Percentiles rank a stretch among this genome's conserved stretches.
Conservation (phyloP, 2,329 filamentous ascomycete genomes). For the Claviceps spartinae region DNA sequence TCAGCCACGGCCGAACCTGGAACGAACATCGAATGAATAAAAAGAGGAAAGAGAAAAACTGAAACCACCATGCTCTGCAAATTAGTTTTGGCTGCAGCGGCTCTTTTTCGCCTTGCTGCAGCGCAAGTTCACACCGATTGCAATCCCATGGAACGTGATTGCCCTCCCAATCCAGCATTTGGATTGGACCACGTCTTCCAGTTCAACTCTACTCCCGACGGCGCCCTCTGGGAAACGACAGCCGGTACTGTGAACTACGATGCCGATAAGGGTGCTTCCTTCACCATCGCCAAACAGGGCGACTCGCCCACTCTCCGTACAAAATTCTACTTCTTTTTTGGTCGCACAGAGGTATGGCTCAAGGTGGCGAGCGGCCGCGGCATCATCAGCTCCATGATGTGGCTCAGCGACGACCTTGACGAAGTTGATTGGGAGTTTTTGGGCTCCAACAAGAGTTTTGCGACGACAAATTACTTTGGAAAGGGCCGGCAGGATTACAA, state of each 20-base stretch:
- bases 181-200: slow-evolving; percentile 47
- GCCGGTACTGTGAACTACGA: slow-evolving; percentile 52
- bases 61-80: slow-evolving; percentile 7
- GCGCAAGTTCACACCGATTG: slow-evolving; percentile 70
- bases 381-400: slow-evolving; percentile 70
- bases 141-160: slow-evolving; percentile 58
- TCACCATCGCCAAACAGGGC: slow-evolving; percentile 55
- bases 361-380: slow-evolving; percentile 63
- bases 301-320: slow-evolving; percentile 69
- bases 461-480: slow-evolving; percentile 66
- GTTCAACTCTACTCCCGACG: slow-evolving; percentile 49
- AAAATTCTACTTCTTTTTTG: slow-evolving; percentile 78
- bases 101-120: slow-evolving; percentile 31
- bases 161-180: slow-evolving; percentile 58
- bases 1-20: too few species aligned
- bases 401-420: slow-evolving; percentile 72
- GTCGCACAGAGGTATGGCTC: slow-evolving; percentile 63
- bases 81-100: slow-evolving; percentile 19
- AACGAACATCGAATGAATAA: background rate
- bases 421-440: slow-evolving; percentile 83
- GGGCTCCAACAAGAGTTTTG: slow-evolving; percentile 48
- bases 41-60: background rate
- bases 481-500: slow-evolving; percentile 54
- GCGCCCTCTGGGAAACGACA: slow-evolving; percentile 54
- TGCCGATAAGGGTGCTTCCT: slow-evolving; percentile 49